A percentile compares a stretch with the other conserved stretches of the same genome.
phyloP scores from a whole-genome alignment of 2,329 filamentous ascomycete species.

The Dactylonectria estremocensis region DNA sequence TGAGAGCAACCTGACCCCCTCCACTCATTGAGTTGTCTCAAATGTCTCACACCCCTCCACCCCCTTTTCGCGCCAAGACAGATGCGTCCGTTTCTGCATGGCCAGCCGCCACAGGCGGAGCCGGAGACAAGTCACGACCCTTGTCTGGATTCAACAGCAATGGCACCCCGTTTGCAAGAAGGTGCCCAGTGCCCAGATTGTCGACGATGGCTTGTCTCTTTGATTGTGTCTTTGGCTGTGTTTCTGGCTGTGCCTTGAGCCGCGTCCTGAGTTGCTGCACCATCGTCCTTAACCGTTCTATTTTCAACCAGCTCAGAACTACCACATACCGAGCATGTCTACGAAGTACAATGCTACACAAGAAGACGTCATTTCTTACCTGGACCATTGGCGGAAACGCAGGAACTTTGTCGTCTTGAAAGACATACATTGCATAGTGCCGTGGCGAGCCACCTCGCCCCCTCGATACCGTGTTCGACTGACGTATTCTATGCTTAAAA shows the following conservation, averaged over 20 bases:
- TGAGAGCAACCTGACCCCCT: neutral
- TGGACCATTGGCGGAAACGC: neutral
- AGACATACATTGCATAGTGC: neutral
- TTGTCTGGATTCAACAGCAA: neutral
- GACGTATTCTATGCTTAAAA: neutral
- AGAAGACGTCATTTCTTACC: too few relatives aligned
- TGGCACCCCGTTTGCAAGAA: neutral
- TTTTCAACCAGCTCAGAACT: neutral
- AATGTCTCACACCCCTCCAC: neutral
- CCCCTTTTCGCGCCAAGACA: neutral
- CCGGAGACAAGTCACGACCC: neutral
- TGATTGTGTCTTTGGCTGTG: neutral
- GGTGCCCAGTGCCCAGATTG: neutral
- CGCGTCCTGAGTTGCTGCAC: neutral
- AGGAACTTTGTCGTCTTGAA: neutral
- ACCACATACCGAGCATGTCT: too few relatives aligned
- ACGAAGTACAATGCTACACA: too few relatives aligned
- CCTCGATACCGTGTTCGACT: neutral
- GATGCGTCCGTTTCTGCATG: neutral
- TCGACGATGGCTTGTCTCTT: neutral
- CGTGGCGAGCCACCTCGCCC: too few relatives aligned
- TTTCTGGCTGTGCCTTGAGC: neutral
- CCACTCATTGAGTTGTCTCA: neutral
- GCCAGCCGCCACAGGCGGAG: neutral
- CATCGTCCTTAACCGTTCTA: neutral